Base-by-base conservation (phyloP, 768 basidiomycete species). In the Paxillus ammoniavirescens region DNA sequence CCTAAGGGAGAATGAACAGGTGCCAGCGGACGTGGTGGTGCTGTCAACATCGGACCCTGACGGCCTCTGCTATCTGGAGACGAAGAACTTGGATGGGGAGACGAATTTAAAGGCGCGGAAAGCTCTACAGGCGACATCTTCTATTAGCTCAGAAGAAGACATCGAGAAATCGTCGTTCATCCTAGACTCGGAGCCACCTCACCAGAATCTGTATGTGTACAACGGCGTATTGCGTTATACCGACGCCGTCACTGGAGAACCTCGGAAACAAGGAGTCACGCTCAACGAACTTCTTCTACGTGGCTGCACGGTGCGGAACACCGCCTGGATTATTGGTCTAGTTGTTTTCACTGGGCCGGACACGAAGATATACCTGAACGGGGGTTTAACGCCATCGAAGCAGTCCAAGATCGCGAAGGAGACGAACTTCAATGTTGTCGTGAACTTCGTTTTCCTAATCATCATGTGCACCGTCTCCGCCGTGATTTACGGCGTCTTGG, bases 41-140 rank as follows among this genome's bases (percentile, higher is more conserved):
- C 81, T 98, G 6, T 85, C 93, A 8, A 95, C 95, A 0, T 94
- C 92, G 8, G 93, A 97, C 70, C 74, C 91, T 2, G 94, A 97
- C 57, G 89, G 91, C 10, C 75, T 93, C 72, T 97, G 95, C 69
- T 99, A 93, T 63, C 78, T 98, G 49, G 96, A 98, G 77, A 98
- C 96, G 42, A 98, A 98, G 80, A 98, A 98, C 66, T 73, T 98
- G 50, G 96, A 98, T 61, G 96, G 96, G 2, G 96, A 98, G 74
- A 98, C 96, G 43, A 98, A 98, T 68, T 75, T 98, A 62, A 99
- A 99, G 72, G 84, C 87, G 6, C 82, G 96, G 18, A 83, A 78
- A 65, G 81, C 90, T 7, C 69, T 93, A 47, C 83, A 77, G 45
- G 91, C 88, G 1, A 96, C 95, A 0, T 78, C 87, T 18, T 71